Conservation (phyloP, 1,284 basidiomycete species). For the Gastroboletus turbinatus region DNA sequence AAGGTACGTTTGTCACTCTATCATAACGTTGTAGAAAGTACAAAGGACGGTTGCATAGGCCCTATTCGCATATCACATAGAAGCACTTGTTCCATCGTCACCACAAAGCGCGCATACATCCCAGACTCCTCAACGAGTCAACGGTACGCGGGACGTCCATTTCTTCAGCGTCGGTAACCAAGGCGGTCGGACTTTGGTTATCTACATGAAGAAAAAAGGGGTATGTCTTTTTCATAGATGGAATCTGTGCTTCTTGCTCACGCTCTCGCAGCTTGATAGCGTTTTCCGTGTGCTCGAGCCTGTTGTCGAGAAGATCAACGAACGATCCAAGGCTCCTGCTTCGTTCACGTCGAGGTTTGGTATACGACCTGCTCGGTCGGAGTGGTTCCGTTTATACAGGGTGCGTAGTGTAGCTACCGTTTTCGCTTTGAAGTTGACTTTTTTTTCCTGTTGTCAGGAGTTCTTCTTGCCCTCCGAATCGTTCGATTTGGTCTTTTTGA, state of each 20-base stretch:
- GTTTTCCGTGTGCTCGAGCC: slow-evolving; percentile 95
- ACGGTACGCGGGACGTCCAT: slow-evolving; percentile 85
- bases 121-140: slow-evolving; percentile 84
- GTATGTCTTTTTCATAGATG: slow-evolving; percentile 45
- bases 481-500: slow-evolving; percentile 86
- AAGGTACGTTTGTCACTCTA: slow-evolving; percentile 51
- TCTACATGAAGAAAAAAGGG: slow-evolving; percentile 95
- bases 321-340: slow-evolving; percentile 63
- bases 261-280: slow-evolving; percentile 63
- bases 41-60: slow-evolving; percentile 41
- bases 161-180: slow-evolving; percentile 93
- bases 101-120: slow-evolving; percentile 61
- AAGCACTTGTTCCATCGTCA: slow-evolving; percentile 89
- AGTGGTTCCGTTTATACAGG: slow-evolving; percentile 91
- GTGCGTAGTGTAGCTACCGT: slow-evolving; percentile 38
- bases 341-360: slow-evolving; percentile 72
- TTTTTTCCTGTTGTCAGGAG: slow-evolving; percentile 48
- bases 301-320: slow-evolving; percentile 81
- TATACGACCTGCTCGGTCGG: slow-evolving; percentile 74
- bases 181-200: slow-evolving; percentile 81
- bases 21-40: not conserved
- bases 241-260: not conserved
- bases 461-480: slow-evolving; percentile 93
- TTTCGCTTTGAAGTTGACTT: slow-evolving; percentile 1
- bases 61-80: slow-evolving; percentile 89